Percentiles rank a stretch among this genome's conserved stretches.
phyloP scores from a whole-genome alignment of 768 basidiomycete genomes.

The Lactarius trivialis region DNA sequence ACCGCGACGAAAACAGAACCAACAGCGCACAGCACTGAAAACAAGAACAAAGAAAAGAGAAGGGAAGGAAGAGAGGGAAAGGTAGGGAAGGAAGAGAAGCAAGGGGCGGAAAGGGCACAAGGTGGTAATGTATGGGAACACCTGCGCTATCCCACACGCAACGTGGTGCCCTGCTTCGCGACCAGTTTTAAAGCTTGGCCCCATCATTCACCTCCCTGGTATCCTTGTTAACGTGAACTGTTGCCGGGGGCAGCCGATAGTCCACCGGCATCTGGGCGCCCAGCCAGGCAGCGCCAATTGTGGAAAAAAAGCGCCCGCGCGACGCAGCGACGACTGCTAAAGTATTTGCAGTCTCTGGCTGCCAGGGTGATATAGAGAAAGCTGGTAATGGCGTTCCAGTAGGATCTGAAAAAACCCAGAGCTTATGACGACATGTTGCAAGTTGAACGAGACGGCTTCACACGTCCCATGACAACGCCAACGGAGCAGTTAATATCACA shows the following conservation, averaged over 20 bases:
- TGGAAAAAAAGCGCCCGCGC: neutral
- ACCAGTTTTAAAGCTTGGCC: neutral
- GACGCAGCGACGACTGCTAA: neutral
- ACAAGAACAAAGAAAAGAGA: neutral
- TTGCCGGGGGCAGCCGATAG: neutral
- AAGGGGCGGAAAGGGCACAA: neutral
- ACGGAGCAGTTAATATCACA: neutral
- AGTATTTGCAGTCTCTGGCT: neutral
- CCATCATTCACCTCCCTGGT: neutral
- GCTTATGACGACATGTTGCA: neutral
- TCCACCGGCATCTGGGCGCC: neutral
- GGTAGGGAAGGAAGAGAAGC: too few species aligned
- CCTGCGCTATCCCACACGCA: neutral
- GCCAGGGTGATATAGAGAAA: neutral
- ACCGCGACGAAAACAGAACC: constrained; percentile 6
- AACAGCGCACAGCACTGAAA: constrained; percentile 17
- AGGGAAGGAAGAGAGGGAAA: neutral
- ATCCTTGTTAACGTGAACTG: neutral
- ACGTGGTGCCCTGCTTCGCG: neutral
- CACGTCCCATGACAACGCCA: neutral
- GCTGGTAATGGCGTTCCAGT: neutral
- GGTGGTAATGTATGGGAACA: neutral
- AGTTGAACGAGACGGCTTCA: neutral
- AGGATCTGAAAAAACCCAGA: neutral
- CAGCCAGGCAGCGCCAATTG: neutral